Evolutionary conservation across 768 basidiomycete species (phyloP).

Genomic region (Hydnomerulius pinastri): DNA sequence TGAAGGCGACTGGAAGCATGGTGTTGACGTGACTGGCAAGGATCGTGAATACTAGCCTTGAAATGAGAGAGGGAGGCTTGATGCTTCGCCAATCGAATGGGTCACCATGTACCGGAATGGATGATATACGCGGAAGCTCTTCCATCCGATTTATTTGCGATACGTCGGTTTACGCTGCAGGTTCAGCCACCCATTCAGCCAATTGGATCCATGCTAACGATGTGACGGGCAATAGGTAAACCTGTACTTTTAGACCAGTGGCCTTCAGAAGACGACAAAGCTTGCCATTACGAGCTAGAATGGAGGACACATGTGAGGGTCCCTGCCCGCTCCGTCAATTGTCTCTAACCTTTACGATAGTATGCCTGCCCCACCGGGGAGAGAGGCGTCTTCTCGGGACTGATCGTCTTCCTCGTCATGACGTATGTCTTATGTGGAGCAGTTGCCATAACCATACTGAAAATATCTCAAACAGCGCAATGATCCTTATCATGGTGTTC

Average conservation of each 20-base stretch:
- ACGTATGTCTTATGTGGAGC: slow-evolving; percentile 46
- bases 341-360: slow-evolving; percentile 33
- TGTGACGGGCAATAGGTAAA: slow-evolving; percentile 33
- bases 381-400: slow-evolving; percentile 48
- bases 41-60: slow-evolving; percentile 61
- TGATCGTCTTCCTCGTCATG: slow-evolving; percentile 57
- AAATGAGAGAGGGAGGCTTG: slow-evolving; percentile 51
- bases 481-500: slow-evolving; percentile 62
- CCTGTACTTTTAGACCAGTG: slow-evolving; percentile 67
- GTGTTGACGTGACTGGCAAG: slow-evolving; percentile 7
- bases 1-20: background rate
- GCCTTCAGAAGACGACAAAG: slow-evolving; percentile 56
- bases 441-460: background rate
- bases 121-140: slow-evolving; percentile 54
- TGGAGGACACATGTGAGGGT: slow-evolving; percentile 76
- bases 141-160: slow-evolving; percentile 81
- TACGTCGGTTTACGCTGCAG: slow-evolving; percentile 55
- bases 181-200: slow-evolving; percentile 23
- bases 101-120: slow-evolving; percentile 57
- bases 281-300: slow-evolving; percentile 82
- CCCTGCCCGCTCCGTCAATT: background rate
- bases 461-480: slow-evolving; percentile 41
- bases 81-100: slow-evolving; percentile 62
- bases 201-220: background rate
- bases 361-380: slow-evolving; percentile 73